These are phyloP conservation scores for Spirogloea muscicola DNA, from an alignment of 139 green algal genomes.

Conservation along the genomic window DNA sequence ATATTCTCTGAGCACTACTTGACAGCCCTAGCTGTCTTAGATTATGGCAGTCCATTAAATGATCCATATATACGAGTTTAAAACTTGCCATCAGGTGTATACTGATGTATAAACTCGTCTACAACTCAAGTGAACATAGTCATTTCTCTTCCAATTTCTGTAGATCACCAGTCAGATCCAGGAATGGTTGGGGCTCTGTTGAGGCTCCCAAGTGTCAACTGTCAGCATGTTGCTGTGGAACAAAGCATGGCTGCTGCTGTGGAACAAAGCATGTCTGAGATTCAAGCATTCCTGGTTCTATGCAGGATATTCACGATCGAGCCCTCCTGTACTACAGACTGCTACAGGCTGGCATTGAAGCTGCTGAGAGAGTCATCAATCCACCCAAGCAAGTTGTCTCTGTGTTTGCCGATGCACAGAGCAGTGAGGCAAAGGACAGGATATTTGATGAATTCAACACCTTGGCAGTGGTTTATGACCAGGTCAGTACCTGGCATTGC, in stretches of 20 bases:
- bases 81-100: no score
- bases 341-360: conserved; percentile 60
- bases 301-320: conserved; percentile 78
- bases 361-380: conserved; percentile 41
- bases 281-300: background rate
- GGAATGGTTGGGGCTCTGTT: background rate
- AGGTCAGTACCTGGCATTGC: conserved; percentile 18
- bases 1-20: background rate
- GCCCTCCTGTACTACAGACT: conserved; percentile 87
- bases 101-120: background rate
- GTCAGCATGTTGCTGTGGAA: no score
- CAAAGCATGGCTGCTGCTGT: no score
- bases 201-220: background rate
- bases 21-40: background rate
- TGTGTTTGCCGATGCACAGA: conserved; percentile 60
- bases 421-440: conserved; percentile 56
- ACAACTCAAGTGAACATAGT: background rate
- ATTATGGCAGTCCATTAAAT: background rate
- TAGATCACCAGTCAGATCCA: background rate
- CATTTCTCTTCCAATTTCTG: background rate
- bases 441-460: conserved; percentile 95
- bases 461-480: conserved; percentile 74
- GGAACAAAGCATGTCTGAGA: no score
- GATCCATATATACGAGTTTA: no score
- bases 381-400: conserved; percentile 33